Evolutionary conservation across 331 rosid genomes (phyloP), one percentile per base, ranked within the genome.

Genomic region (Rosa hybrid): DNA sequence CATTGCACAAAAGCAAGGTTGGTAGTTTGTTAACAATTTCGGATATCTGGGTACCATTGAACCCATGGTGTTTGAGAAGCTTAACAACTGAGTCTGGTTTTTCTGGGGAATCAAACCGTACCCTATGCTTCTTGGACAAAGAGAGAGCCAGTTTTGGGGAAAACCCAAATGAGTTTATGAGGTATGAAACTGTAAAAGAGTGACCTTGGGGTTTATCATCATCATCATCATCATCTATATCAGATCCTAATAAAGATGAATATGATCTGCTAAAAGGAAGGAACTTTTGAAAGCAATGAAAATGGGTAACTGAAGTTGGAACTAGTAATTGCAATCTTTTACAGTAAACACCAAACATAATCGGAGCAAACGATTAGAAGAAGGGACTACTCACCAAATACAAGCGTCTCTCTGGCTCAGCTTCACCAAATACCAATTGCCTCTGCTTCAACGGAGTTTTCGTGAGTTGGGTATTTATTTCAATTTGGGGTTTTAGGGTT

Each of bases 161-260:
- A 6, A 77, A 68, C 42, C 85, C 80, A 77, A 74, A 68, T 20
- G 80, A 21, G 59, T 77, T 41, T 25, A 81, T 50, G 23, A 84
- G 83, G 77, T 81, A 81, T 5, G 82, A 56, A 13, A 65, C 82
- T 9, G 80, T 57, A 59, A 68, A 81, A 2, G 38, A 63, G n/a
- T 5, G 8, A 46, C 25, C 75, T 45, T 7, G n/a, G 56, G 59
- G 25, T 23, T 71, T 13, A 64, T 14, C 10, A 30, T 30, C 34
- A 30, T 30, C 34, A 63, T 13, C 30, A 30, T 30, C 17, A 23
- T 62, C 49, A 45, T 10, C 54, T 49, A 49, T 10, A 2, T 49
- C 42, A 27, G 44, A 64, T 30, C 12, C 6, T 23, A 60, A 8
- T 1, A 23, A 27, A 23, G 75, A 71, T 71, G 75, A 71, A 48